phyloP scores from a whole-genome alignment of 345 rosid genomes.

The Ceriops decandra region DNA sequence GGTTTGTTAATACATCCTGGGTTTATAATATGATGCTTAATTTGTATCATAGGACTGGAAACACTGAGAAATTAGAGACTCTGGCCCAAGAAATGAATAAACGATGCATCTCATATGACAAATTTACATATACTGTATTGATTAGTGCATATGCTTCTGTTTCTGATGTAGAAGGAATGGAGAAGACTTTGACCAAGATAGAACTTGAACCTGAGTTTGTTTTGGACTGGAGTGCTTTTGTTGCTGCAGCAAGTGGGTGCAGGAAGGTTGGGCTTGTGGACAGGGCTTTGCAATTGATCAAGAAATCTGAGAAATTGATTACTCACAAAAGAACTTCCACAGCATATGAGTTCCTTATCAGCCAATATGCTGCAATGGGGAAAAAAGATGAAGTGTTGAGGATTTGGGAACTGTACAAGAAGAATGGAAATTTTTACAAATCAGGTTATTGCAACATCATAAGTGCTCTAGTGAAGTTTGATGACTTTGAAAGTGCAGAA shows the following conservation, averaged over 20 bases:
- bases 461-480: conserved; percentile 30
- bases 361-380: conserved; percentile 31
- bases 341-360: conserved; percentile 25
- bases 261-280: conserved; percentile 21
- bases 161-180: conserved; percentile 26
- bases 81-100: conserved; percentile 33
- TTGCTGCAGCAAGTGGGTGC: conserved; percentile 22
- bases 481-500: conserved; percentile 42
- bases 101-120: conserved; percentile 18
- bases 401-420: conserved; percentile 38
- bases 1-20: conserved; percentile 9
- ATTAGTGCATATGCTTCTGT: conserved; percentile 29
- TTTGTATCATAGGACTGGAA: conserved; percentile 26
- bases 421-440: conserved; percentile 12
- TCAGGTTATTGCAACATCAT: conserved; percentile 22
- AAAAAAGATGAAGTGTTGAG: conserved; percentile 41
- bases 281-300: conserved; percentile 31
- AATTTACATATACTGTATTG: conserved; percentile 12
- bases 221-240: conserved; percentile 21
- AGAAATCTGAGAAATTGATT: conserved; percentile 31
- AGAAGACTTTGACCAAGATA: conserved; percentile 21
- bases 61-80: conserved; percentile 23
- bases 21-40: conserved; percentile 27
- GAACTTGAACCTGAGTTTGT: conserved; percentile 26
- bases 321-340: neutral